A percentile compares a stretch with the other conserved stretches of the same genome.
These are phyloP conservation scores for Nadsonia commutata DNA, from an alignment of 1,139 yeast species.

Conservation along the genomic window DNA sequence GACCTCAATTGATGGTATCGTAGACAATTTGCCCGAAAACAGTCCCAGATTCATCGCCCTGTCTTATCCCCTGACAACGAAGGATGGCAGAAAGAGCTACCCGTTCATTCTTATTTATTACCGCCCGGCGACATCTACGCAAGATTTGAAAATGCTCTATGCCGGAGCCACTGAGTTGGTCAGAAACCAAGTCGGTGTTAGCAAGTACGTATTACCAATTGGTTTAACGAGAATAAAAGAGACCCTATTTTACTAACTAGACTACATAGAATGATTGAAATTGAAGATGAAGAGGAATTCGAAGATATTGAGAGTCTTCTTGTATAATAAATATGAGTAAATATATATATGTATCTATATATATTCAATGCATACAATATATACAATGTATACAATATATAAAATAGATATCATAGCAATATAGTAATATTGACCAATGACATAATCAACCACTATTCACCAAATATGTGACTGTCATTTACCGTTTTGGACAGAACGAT, in stretches of 20 bases:
- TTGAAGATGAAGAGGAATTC: slow-evolving; percentile 20
- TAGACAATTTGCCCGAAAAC: slow-evolving; percentile 71
- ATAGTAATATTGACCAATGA: too few species aligned
- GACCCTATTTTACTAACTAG: too few species aligned
- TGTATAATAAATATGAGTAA: neutral
- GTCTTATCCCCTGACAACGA: slow-evolving; percentile 57
- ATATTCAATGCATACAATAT: too few species aligned
- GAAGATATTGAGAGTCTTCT: slow-evolving; percentile 15
- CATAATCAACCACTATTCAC: too few species aligned
- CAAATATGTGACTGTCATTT: neutral
- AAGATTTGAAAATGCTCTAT: slow-evolving; percentile 66
- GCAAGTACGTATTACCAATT: slow-evolving; percentile 47
- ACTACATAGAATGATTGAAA: slow-evolving; percentile 17
- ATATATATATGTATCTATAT: too few species aligned
- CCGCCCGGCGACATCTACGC: slow-evolving; percentile 74
- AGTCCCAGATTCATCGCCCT: slow-evolving; percentile 61
- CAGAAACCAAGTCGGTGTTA: slow-evolving; percentile 63
- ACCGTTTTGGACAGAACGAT: neutral
- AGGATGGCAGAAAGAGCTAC: slow-evolving; percentile 58
- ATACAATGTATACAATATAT: too few species aligned
- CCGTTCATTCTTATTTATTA: slow-evolving; percentile 74
- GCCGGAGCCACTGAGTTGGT: slow-evolving; percentile 81
- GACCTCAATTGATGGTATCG: slow-evolving; percentile 36
- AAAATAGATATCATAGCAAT: neutral
- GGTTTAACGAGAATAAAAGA: too few species aligned